phyloP scores from a whole-genome alignment of 192 early-diverging fungal genomes.

The Umbelopsis sp. region DNA sequence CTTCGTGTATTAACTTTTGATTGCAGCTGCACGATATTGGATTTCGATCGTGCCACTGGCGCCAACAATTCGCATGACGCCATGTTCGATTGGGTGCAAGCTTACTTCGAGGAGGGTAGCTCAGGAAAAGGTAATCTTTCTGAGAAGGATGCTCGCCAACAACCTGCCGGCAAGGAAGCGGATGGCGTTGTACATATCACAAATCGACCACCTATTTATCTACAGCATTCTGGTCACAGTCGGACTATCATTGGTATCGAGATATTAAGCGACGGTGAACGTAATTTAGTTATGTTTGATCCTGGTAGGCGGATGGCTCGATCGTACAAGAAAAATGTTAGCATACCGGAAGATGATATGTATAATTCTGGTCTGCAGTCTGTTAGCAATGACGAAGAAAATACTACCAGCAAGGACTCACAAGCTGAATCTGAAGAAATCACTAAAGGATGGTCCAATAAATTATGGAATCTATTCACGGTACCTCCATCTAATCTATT shows the following conservation, averaged over 20 bases:
- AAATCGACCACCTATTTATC: slow-evolving; percentile 62
- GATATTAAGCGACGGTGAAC: slow-evolving; percentile 32
- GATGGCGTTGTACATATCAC: slow-evolving; percentile 38
- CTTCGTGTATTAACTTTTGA: not conserved
- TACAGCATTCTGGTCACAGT: slow-evolving; percentile 75
- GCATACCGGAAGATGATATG: slow-evolving; percentile 2
- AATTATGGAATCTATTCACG: not conserved
- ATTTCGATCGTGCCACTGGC: slow-evolving; percentile 64
- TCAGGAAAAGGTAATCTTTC: not conserved
- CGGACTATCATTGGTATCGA: slow-evolving; percentile 67
- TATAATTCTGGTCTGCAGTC: not conserved
- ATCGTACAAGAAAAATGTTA: slow-evolving; percentile 1
- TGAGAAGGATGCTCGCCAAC: not conserved
- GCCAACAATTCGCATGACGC: slow-evolving; percentile 53
- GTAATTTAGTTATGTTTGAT: slow-evolving; percentile 65
- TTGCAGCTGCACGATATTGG: slow-evolving; percentile 53
- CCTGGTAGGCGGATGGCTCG: slow-evolving; percentile 45
- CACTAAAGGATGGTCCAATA: not conserved
- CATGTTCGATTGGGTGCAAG: slow-evolving; percentile 54
- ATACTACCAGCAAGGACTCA: not conserved
- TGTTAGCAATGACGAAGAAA: not conserved
- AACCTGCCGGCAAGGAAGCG: not conserved
- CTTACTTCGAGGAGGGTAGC: slow-evolving; percentile 51
- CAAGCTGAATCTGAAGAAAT: not conserved
- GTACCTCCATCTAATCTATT: slow-evolving; percentile 20